Percentiles rank a stretch among this genome's conserved stretches.
These are phyloP conservation scores for Schizothecium vesticola DNA, from an alignment of 495 filamentous ascomycete species.

Conservation along the genomic window DNA sequence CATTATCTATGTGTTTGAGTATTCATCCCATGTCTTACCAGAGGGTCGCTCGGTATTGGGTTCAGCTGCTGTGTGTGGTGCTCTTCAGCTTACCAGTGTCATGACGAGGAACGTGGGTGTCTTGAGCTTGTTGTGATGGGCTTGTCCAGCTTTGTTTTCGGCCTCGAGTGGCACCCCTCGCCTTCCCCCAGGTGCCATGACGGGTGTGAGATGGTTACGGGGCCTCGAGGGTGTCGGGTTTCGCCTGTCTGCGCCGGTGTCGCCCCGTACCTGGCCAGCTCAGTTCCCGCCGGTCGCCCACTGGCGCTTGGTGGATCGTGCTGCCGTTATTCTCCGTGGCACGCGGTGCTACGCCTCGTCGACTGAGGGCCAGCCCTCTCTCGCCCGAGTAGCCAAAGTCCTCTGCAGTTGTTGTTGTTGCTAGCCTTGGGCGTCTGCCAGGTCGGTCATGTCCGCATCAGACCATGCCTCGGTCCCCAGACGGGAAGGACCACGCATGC, in stretches of 20 bases:
- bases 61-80: background rate
- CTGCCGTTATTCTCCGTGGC: background rate
- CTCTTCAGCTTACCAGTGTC: background rate
- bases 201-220: background rate
- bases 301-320: background rate
- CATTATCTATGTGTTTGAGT: slow-evolving; percentile 9
- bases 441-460: background rate
- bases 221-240: background rate
- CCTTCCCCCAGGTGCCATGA: background rate
- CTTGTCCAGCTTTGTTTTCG: background rate
- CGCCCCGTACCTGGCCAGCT: slow-evolving; percentile 10
- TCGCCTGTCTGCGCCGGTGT: background rate
- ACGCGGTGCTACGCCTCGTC: background rate
- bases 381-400: background rate
- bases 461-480: background rate
- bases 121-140: background rate
- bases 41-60: background rate
- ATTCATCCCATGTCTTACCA: slow-evolving; percentile 4
- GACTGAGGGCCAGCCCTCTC: background rate
- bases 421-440: background rate
- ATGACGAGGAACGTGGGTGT: background rate
- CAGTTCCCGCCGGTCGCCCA: slow-evolving; percentile 7
- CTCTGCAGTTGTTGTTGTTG: background rate
- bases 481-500: background rate
- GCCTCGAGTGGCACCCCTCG: background rate